Conservation (phyloP, 2,329 filamentous ascomycete species). For the Chaetomiaceae sp. region DNA sequence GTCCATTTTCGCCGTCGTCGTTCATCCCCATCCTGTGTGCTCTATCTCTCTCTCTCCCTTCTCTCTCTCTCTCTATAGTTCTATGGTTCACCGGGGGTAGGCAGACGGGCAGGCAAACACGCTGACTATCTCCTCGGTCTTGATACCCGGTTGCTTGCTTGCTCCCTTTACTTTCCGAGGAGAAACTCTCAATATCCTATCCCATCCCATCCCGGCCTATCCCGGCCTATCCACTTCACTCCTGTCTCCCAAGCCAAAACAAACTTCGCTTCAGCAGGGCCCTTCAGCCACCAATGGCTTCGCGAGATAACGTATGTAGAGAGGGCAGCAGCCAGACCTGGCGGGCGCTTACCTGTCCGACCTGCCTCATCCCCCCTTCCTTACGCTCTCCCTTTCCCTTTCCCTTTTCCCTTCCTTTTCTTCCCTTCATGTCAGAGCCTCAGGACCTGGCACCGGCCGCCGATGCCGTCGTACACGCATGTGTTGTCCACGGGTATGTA, state of each 20-base stretch:
- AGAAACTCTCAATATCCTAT: no score
- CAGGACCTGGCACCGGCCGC: constrained; percentile 56
- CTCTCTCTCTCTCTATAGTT: no score
- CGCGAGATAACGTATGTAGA: background rate
- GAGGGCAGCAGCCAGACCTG: background rate
- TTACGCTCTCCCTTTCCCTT: background rate
- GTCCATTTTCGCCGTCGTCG: background rate
- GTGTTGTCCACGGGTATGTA: constrained; percentile 69
- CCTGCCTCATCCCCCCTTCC: background rate
- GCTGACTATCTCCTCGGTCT: background rate
- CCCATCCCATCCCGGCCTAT: background rate
- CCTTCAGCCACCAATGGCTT: background rate
- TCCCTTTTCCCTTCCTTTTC: background rate
- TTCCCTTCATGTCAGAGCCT: constrained; percentile 40
- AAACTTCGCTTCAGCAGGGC: constrained; percentile 11
- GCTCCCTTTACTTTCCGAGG: background rate
- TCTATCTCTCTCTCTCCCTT: no score
- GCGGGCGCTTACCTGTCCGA: no score
- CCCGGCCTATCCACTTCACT: no score
- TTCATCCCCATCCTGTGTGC: background rate
- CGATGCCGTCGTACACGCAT: constrained; percentile 66
- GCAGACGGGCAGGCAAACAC: no score
- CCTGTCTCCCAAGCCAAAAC: no score
- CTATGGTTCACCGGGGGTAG: no score
- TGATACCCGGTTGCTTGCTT: background rate